Evolutionary conservation across 768 basidiomycete species (phyloP).

Genomic region (Podaxis carcinomalis): DNA sequence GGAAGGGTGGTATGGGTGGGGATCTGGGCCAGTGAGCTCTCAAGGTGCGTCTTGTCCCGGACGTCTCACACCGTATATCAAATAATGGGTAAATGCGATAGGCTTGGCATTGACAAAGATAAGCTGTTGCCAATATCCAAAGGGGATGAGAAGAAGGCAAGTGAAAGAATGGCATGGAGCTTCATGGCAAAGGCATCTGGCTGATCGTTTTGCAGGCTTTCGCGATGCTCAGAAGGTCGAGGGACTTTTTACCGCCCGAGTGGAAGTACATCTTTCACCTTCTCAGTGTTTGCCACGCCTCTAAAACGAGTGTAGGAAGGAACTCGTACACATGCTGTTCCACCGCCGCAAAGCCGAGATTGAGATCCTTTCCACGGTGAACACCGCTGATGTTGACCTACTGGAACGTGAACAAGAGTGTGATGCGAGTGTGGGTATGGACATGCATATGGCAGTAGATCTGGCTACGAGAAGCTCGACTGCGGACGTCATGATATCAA

Average conservation of each 20-base stretch:
- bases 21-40: slow-evolving; percentile 63
- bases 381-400: not conserved
- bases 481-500: not conserved
- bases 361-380: slow-evolving; percentile 49
- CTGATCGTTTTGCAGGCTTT: slow-evolving; percentile 42
- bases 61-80: not conserved
- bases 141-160: slow-evolving; percentile 74
- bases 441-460: not conserved
- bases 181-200: not conserved
- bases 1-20: slow-evolving; percentile 78
- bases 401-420: not conserved
- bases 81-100: slow-evolving; percentile 20
- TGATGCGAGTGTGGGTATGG: not conserved
- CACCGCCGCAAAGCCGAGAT: slow-evolving; percentile 90
- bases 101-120: slow-evolving; percentile 58
- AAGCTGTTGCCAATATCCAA: slow-evolving; percentile 63
- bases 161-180: slow-evolving; percentile 1
- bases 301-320: slow-evolving; percentile 46
- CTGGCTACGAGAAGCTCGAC: not conserved
- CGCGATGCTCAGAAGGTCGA: slow-evolving; percentile 49
- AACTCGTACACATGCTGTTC: slow-evolving; percentile 77
- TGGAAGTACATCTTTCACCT: slow-evolving; percentile 53
- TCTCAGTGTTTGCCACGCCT: not conserved
- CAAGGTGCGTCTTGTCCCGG: slow-evolving; percentile 38
- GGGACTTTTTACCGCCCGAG: slow-evolving; percentile 39